These are phyloP conservation scores for Hypsizygus marmoreus DNA, from an alignment of 768 basidiomycete species.

Conservation along the genomic window DNA sequence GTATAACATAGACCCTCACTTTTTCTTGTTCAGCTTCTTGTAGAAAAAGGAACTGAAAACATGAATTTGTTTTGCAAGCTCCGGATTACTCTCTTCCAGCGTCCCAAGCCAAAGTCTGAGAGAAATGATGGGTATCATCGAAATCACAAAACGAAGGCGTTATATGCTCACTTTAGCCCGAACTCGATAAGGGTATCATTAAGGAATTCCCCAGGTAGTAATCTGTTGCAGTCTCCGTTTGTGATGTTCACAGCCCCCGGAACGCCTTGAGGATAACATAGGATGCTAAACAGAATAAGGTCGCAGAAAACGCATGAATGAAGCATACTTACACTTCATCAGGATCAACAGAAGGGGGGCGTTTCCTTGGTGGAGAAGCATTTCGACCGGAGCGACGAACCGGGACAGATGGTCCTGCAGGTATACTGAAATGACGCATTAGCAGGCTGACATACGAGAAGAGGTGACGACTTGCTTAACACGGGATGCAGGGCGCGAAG, in stretches of 20 bases:
- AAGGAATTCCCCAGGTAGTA: conserved; percentile 81
- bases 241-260: conserved; percentile 83
- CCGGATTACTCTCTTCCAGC: conserved; percentile 54
- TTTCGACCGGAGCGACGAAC: conserved; percentile 39
- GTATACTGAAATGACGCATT: not conserved
- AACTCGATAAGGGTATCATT: conserved; percentile 98
- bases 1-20: conserved; percentile 36
- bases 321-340: conserved; percentile 63
- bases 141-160: not conserved
- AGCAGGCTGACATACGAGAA: not conserved
- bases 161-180: conserved; percentile 80
- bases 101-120: conserved; percentile 70
- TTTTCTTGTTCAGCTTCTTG: conserved; percentile 82
- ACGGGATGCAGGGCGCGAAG: conserved; percentile 11
- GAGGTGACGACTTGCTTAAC: not conserved
- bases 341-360: conserved; percentile 37
- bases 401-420: conserved; percentile 6
- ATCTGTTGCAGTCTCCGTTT: conserved; percentile 70
- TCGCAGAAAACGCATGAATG: not conserved
- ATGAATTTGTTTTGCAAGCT: conserved; percentile 73
- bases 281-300: conserved; percentile 47
- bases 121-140: conserved; percentile 6
- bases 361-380: conserved; percentile 23
- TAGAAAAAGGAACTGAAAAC: conserved; percentile 99
- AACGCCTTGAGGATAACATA: conserved; percentile 72